These are phyloP conservation scores for Candolleomyces aberdarensis DNA, from an alignment of 768 basidiomycete species.

Conservation along the genomic window DNA sequence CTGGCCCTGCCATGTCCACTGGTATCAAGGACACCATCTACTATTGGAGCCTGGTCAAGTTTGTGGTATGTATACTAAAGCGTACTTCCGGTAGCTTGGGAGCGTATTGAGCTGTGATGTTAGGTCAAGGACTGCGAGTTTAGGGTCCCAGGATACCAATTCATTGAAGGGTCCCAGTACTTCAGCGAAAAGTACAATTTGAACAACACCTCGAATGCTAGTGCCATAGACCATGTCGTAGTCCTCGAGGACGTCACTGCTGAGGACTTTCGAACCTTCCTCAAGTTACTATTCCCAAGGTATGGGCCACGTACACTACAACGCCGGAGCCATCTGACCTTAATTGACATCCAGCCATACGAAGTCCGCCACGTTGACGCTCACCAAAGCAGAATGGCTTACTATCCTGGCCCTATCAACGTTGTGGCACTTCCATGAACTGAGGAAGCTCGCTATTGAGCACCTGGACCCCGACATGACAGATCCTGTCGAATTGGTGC, in stretches of 20 bases:
- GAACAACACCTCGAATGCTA: neutral
- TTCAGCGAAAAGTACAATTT: neutral
- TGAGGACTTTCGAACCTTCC: neutral
- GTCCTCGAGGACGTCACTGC: neutral
- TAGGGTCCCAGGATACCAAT: neutral
- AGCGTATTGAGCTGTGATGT: neutral
- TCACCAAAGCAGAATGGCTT: neutral
- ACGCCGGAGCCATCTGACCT: neutral
- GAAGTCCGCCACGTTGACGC: neutral
- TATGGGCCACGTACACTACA: neutral
- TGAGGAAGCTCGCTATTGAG: conserved; percentile 9
- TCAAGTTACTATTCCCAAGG: neutral
- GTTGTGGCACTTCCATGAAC: conserved; percentile 7
- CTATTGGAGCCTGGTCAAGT: neutral
- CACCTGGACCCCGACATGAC: neutral
- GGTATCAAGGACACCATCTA: neutral
- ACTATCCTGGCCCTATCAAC: conserved; percentile 4
- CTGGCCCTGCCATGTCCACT: neutral
- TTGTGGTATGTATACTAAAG: neutral
- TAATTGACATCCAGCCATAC: neutral
- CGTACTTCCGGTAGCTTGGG: neutral
- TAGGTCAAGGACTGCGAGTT: neutral
- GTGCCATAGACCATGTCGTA: neutral
- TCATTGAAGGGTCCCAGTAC: neutral
- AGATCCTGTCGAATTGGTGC: conserved; percentile 28